Evolutionary conservation across 2,329 filamentous ascomycete species (phyloP).

Genomic region (Neofusicoccum cordaticola): DNA sequence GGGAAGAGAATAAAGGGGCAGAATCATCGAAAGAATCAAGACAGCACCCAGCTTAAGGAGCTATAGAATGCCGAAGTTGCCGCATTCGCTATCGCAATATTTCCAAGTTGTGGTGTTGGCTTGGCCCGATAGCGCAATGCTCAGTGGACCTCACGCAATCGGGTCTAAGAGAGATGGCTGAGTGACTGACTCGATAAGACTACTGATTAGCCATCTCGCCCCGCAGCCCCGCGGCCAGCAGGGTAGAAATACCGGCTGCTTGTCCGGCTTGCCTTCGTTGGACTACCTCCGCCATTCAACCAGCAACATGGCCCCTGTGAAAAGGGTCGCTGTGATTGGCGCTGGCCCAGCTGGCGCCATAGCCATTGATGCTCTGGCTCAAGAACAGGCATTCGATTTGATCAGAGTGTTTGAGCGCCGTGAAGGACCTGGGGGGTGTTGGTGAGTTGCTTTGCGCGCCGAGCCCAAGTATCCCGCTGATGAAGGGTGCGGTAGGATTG

Average conservation of each 20-base stretch:
- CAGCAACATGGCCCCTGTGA: neutral
- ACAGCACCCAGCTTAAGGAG: neutral
- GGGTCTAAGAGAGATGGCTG: neutral
- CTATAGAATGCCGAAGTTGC: neutral
- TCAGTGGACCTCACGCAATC: neutral
- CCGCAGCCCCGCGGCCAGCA: neutral
- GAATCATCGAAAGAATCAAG: neutral
- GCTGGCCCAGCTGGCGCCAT: constrained; percentile 61
- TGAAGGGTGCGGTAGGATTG: constrained; percentile 9
- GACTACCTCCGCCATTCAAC: too few species aligned
- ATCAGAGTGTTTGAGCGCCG: constrained; percentile 63
- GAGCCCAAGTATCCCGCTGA: neutral
- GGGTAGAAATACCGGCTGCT: neutral
- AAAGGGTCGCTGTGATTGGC: constrained; percentile 57
- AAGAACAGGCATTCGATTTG: constrained; percentile 57
- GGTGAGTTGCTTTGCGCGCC: constrained; percentile 41
- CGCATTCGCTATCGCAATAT: neutral
- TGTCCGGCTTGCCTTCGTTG: neutral
- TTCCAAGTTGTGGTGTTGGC: neutral
- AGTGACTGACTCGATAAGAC: neutral
- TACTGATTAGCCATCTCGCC: neutral
- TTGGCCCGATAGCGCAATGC: constrained; percentile 13
- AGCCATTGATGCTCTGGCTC: constrained; percentile 57
- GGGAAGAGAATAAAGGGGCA: neutral
- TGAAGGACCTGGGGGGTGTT: constrained; percentile 59